Evolutionary conservation across 257 asterid genomes (phyloP).

Genomic region (Solanum neorickii): DNA sequence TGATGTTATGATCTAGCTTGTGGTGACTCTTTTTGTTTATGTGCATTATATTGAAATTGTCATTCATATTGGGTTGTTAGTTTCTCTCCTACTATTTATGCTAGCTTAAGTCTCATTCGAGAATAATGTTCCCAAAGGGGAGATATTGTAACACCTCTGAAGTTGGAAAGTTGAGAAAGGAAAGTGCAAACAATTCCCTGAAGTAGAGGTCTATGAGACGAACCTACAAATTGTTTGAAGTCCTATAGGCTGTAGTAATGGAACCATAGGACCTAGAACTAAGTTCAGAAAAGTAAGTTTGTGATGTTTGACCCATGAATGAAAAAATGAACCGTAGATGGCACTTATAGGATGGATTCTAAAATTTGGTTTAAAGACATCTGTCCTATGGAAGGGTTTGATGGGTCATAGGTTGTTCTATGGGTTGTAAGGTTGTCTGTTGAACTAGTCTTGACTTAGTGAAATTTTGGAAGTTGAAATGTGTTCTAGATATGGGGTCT

Average conservation of each 20-base stretch:
- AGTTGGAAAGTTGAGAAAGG: background rate
- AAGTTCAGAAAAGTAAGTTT: no score
- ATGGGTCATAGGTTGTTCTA: no score
- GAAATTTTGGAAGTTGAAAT: no score
- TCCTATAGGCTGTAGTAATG: background rate
- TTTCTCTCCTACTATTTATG: background rate
- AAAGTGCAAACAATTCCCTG: background rate
- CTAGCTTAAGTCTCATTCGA: background rate
- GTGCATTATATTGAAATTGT: background rate
- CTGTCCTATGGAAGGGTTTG: no score
- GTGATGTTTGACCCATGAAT: no score
- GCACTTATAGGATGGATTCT: no score
- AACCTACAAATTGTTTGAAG: background rate
- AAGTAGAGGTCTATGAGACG: background rate
- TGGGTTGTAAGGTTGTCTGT: no score
- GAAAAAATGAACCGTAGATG: no score
- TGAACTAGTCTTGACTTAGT: no score
- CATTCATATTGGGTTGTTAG: background rate
- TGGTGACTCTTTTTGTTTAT: background rate
- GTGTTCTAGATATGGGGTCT: no score
- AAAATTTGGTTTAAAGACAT: no score
- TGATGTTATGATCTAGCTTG: background rate
- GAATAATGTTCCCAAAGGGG: background rate
- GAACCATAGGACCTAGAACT: background rate
- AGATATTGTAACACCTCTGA: background rate